Evolutionary conservation across 1,284 basidiomycete genomes (phyloP), one percentile per base, ranked within the genome.

Genomic region (Pisolithus thermaeus): DNA sequence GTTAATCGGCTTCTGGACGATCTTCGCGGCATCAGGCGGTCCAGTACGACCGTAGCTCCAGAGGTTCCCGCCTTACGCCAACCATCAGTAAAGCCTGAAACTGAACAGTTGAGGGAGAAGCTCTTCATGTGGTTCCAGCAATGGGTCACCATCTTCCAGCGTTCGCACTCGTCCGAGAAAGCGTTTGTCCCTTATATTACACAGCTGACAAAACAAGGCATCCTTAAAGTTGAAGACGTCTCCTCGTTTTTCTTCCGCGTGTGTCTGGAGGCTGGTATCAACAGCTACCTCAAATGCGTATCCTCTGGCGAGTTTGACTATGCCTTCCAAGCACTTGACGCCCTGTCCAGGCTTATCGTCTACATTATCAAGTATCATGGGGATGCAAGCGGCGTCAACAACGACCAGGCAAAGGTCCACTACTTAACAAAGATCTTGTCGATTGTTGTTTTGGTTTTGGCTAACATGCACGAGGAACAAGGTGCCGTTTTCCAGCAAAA

Each of bases 321-420:
- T 47, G 83, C 90, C 18, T 98, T 94, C 76, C 91, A 92, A 66
- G 92, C 93, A 16, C 78, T 98, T 59, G 97, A 99, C 70, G 93
- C 97, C 8, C 88, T 98, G 76, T 93, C 95, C 44, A 85, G 93
- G 60, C 76, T 99, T 59, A 92, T 99, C 57, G 91, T 95, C 44
- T 92, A 97, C 67, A 97, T 99, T 75, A 95, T 99, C 82, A 99
- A 99, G 75, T 98, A 99, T 68, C 96, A 99, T 60, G 94, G 92
- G 23, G 96, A 98, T 68, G 89, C 88, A 47, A 86, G n/a, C 12
- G 91, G 89, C 30, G 78, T 88, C 56, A 90, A 93, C 72, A 91
- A 92, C 61, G 90, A 94, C 62, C 90, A 92, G 61, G 90, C 92
- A 20, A 97, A 98, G 70, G 91, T 95, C 23, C 90, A 97, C 65